These are phyloP conservation scores for Pythium angustatum DNA, from an alignment of 352 stramenopile genomes.

Conservation along the genomic window DNA sequence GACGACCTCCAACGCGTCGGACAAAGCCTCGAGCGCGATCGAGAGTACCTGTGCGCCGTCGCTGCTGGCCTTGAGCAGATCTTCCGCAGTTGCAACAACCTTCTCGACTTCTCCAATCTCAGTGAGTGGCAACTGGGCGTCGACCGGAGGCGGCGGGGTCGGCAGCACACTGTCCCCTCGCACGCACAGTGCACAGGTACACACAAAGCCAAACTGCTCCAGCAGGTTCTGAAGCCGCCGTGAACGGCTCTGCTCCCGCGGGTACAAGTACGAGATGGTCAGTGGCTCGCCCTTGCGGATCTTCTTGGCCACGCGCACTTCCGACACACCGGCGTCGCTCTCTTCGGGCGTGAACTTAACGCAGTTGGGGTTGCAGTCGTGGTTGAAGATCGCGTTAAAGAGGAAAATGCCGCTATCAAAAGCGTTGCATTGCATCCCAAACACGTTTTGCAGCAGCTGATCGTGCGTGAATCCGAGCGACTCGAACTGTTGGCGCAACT, in stretches of 20 bases:
- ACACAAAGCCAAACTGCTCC: constrained; percentile 93
- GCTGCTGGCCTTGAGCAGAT: constrained; percentile 53
- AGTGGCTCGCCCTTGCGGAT: constrained; percentile 89
- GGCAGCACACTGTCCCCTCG: constrained; percentile 72
- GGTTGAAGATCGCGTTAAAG: constrained; percentile 95
- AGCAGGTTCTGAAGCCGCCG: constrained; percentile 78
- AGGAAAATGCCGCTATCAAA: constrained; percentile 94
- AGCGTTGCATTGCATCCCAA: constrained; percentile 94
- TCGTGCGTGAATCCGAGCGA: constrained; percentile 51
- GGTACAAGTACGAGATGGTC: constrained; percentile 94
- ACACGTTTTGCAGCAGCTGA: constrained; percentile 86
- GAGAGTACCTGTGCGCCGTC: constrained; percentile 57
- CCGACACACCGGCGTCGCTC: constrained; percentile 66
- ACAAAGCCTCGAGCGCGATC: constrained; percentile 77
- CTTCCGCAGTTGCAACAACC: constrained; percentile 54
- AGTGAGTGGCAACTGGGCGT: constrained; percentile 20
- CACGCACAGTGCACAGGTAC: constrained; percentile 60
- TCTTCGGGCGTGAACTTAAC: constrained; percentile 90
- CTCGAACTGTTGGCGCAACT: constrained; percentile 54
- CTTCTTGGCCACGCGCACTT: constrained; percentile 87
- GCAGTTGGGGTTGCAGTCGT: constrained; percentile 94
- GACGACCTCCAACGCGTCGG: constrained; percentile 80
- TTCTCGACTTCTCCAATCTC: constrained; percentile 68
- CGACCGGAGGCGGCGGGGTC: constrained; percentile 26
- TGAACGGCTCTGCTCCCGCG: constrained; percentile 85